A percentile compares a stretch with the other conserved stretches of the same genome.
These are phyloP conservation scores for Penicillium polonicum DNA, from an alignment of 2,329 filamentous ascomycete species.

Conservation along the genomic window DNA sequence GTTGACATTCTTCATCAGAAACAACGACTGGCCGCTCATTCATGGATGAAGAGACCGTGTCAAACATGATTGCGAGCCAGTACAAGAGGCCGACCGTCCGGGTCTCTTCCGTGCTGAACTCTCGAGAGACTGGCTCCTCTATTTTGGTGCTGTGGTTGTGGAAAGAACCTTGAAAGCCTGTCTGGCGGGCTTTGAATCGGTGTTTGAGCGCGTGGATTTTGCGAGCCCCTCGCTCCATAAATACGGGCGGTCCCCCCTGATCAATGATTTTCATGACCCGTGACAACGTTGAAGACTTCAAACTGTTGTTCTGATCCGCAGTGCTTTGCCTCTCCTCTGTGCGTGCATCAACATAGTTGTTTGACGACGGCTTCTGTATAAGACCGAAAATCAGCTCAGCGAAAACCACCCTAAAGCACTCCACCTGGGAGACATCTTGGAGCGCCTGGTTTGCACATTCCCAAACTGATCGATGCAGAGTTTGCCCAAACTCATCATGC, in stretches of 20 bases:
- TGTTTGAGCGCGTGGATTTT: neutral
- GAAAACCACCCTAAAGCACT: neutral
- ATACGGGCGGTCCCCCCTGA: neutral
- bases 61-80: neutral
- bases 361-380: neutral
- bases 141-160: neutral
- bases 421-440: neutral
- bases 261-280: neutral
- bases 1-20: neutral
- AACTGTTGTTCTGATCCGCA: neutral
- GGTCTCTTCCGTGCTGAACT: neutral
- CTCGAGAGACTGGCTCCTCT: neutral
- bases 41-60: neutral
- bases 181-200: neutral
- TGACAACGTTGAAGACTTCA: neutral
- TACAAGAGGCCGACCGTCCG: neutral
- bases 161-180: neutral
- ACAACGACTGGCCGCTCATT: neutral
- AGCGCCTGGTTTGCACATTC: neutral
- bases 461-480: neutral
- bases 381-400: neutral
- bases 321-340: neutral
- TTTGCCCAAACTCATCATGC: neutral
- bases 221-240: neutral
- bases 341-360: neutral